Percentiles rank a stretch among this genome's conserved stretches.
These are phyloP conservation scores for Quillaja saponaria DNA, from an alignment of 306 rosid genomes.

Conservation along the genomic window DNA sequence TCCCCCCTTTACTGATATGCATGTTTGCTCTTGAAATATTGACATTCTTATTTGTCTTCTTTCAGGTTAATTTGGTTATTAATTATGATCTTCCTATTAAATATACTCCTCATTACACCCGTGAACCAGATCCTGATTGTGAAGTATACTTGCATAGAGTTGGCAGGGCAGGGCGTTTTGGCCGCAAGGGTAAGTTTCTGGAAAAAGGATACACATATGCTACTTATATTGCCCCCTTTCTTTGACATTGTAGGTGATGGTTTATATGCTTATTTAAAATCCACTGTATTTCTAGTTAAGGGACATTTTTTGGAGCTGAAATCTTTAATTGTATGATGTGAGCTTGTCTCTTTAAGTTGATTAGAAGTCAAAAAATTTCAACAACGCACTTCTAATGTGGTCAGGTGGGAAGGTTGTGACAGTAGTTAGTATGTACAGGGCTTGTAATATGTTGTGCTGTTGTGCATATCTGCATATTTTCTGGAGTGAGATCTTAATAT, in stretches of 20 bases:
- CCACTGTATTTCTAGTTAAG: no score
- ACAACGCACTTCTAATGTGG: no score
- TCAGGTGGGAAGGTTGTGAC: no score
- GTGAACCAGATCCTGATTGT: constrained; percentile 58
- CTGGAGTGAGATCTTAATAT: no score
- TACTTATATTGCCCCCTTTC: neutral
- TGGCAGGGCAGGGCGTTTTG: constrained; percentile 92
- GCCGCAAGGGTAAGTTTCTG: constrained; percentile 71
- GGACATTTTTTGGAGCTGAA: no score
- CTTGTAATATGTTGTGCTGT: no score
- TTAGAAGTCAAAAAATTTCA: no score
- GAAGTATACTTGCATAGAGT: constrained; percentile 87
- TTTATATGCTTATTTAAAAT: no score
- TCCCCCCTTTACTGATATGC: neutral
- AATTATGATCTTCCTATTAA: constrained; percentile 83
- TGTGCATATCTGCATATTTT: no score
- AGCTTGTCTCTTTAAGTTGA: no score
- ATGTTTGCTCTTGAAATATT: neutral
- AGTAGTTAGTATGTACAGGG: no score
- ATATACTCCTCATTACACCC: constrained; percentile 28
- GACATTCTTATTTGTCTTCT: constrained; percentile 15
- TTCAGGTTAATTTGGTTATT: constrained; percentile 75
- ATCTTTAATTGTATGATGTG: no score
- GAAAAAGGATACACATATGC: neutral
- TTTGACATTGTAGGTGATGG: neutral